Base-by-base conservation (phyloP, 495 filamentous ascomycete species). In the Tuber magnatum region DNA sequence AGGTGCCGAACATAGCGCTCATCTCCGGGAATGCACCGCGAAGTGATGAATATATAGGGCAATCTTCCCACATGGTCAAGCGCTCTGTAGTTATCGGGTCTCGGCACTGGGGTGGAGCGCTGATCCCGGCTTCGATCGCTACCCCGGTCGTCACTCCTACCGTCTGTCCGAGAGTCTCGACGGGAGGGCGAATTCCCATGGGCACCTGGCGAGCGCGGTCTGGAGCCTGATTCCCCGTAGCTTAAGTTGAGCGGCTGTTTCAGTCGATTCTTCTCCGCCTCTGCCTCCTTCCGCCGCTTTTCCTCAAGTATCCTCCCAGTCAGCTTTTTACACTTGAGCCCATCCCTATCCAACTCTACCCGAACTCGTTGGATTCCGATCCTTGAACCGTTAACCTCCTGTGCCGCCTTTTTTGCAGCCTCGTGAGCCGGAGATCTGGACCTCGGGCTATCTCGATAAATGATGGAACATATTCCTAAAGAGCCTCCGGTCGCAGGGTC, bases 401-500 rank as follows among this genome's bases (percentile, higher is more conserved):
- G 86, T 83, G 91, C 91, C 82, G 95, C 95, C 69, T 88, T 88
- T 81, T 88, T 91, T 1, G 96, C 96, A 41, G 93, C 91, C 76
- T 89, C 89, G 56, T 89, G 87, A 18, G 93, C 95, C 80, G 16
- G 87, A 78, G 18, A 88, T 69, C 83, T 88, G 81, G 82, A 86
- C 7, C 88, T 87, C 74, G 84, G 86, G 35, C 87, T 88, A 78
- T 97, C 94, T 81, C 90, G 90, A 84, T 96, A 99, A 77, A 91
- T 89, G 81, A 99, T 91, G 28, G 92, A 91, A 72, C 93, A 96
- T 80, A 99, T 92, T 3, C 95, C 95, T 1, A 99, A 88, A 78
- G 93, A 95, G 75, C 91, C 96, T 18, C 95, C 96, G 24, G 93
- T 97, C 56, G 92, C 90, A 9, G 95, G 95, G 83, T 98, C 91